Conservation (phyloP, 148 eudicot genomes). For the Polygonum aviculare region DNA sequence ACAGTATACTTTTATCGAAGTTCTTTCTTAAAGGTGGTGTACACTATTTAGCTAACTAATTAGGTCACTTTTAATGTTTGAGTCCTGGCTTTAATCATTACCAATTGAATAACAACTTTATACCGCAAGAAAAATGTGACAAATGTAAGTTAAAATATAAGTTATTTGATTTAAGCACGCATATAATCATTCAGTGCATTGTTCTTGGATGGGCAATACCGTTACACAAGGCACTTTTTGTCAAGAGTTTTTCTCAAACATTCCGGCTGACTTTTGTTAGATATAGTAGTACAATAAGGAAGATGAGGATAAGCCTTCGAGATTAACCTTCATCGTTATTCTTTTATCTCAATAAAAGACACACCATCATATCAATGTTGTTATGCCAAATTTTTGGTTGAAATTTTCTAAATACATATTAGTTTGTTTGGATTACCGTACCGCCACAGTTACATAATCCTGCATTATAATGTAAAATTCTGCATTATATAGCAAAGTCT, state of each 20-base stretch:
- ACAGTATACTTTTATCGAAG: background rate
- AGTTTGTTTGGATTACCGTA: too few relatives aligned
- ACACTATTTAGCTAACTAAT: background rate
- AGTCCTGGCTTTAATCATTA: background rate
- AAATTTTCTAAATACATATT: too few relatives aligned
- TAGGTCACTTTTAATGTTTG: background rate
- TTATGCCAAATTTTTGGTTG: too few relatives aligned
- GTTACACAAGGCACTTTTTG: background rate
- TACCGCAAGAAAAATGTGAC: background rate
- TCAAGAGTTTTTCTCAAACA: background rate
- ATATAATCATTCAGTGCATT: slow-evolving; percentile 3
- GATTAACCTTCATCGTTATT: background rate
- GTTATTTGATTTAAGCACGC: background rate
- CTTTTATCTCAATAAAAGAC: background rate
- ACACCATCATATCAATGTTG: background rate
- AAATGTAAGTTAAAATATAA: background rate
- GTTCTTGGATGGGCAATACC: slow-evolving; percentile 1
- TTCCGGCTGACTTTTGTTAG: slow-evolving; percentile 2
- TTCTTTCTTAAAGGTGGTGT: background rate
- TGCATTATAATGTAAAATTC: too few relatives aligned
- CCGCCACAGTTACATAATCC: too few relatives aligned
- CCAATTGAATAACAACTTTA: background rate
- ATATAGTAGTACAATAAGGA: background rate
- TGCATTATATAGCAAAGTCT: too few relatives aligned
- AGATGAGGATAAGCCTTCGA: background rate